Base-by-base conservation (phyloP, 1,284 basidiomycete genomes). In the Chiua sp. region DNA sequence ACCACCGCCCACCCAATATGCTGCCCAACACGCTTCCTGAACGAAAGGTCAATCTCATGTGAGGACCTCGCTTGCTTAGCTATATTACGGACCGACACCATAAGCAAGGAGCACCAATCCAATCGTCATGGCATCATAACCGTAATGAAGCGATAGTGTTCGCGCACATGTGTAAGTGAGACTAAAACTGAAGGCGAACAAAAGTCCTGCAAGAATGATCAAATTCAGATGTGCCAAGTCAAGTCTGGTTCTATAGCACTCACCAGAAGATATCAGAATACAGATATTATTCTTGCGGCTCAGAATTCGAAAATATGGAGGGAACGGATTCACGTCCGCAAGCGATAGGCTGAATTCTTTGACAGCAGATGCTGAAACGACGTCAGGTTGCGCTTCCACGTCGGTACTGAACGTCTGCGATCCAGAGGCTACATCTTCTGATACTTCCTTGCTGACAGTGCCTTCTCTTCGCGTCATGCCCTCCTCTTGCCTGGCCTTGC, bases 81-180 rank as follows among this genome's bases (percentile, higher is more conserved):
- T 11, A 22, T 7, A 33, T 26, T 47, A 57, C 80, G 16, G 59
- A 86, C 90, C 91, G 6, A 84, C 65, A 32, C 94, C 94, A 67
- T 87, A 94, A 0, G 89, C 75, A 28, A 96, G 82, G 3, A 94
- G 79, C 7, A 94, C 87, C 22, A 94, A 76, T n/a, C 94, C 94
- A 54, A 90, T 89, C 57, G 85, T 79, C 23, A 96, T 78, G 1
- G 93, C 81, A 59, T 87, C 78, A 73, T 90, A 95, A 44, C 81
- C 73, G 68, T 96, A 96, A 33, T 82, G 76, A 16, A 81, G 79
- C 0, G 75, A 83, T 4, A 93, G 79, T 0, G 90, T 93, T 52
- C 91, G 79, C n/a, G 92, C 83, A 12, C 87, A 87, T 0, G 92
- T 93, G 70, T 93, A 96, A 2, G 80, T 64, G 48, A 90, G 82